Conservation (phyloP, 257 asterid genomes). For the Voacanga thouarsii region DNA sequence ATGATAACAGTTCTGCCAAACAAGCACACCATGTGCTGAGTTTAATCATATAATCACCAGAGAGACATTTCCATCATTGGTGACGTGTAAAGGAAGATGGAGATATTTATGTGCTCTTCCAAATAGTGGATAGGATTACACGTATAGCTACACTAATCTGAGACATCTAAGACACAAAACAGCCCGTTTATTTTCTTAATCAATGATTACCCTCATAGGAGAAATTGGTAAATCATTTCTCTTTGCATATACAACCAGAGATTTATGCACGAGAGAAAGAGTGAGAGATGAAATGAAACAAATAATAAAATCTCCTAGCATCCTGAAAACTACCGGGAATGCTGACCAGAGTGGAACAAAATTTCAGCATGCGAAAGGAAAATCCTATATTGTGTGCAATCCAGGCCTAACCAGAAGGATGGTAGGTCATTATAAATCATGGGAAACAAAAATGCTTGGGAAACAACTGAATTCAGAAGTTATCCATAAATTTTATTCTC, state of each 20-base stretch:
- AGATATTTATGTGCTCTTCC: background rate
- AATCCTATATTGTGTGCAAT: background rate
- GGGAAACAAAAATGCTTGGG: background rate
- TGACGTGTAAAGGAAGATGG: background rate
- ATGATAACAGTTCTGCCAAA: background rate
- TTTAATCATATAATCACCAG: background rate
- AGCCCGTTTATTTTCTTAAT: background rate
- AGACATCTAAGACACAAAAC: background rate
- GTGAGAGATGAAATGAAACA: background rate
- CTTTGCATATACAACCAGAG: background rate
- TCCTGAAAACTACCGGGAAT: background rate
- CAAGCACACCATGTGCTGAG: background rate
- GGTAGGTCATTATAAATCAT: background rate
- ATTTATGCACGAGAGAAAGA: background rate
- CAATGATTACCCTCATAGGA: background rate
- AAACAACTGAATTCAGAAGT: background rate
- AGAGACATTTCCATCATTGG: background rate
- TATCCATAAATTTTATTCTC: conserved; percentile 5
- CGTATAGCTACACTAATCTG: background rate
- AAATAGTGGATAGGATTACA: background rate
- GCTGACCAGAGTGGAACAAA: background rate
- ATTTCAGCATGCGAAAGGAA: background rate
- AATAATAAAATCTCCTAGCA: background rate
- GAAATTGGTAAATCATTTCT: background rate
- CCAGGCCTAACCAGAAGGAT: background rate